Evolutionary conservation across 345 rosid genomes (phyloP).

Genomic region (Lenwebbia sp.): DNA sequence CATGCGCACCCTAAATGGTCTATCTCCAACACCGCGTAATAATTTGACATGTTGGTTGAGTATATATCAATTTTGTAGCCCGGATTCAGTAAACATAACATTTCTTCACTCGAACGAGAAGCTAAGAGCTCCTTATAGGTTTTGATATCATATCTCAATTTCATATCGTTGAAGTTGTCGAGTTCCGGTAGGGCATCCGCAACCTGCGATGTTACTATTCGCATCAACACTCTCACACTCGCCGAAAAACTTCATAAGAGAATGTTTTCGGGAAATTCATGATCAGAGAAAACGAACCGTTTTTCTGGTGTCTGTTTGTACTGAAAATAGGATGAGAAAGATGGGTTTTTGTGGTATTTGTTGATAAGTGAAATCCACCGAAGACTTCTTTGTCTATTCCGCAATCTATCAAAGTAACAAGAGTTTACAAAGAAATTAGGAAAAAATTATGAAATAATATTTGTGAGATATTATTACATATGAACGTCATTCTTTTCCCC

Average conservation of each 20-base stretch:
- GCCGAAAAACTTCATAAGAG: accelerated
- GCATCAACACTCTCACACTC: neutral
- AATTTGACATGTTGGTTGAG: neutral
- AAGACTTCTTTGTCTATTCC: accelerated
- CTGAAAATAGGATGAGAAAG: accelerated
- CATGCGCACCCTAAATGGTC: neutral
- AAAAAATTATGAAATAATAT: neutral
- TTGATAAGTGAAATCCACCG: neutral
- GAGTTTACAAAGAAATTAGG: neutral
- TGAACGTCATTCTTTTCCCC: neutral
- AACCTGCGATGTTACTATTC: neutral
- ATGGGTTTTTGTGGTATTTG: neutral
- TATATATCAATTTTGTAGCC: neutral
- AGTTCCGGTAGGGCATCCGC: accelerated
- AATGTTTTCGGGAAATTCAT: neutral
- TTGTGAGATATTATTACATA: neutral
- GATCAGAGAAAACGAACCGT: neutral
- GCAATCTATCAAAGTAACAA: neutral
- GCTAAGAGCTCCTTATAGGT: neutral
- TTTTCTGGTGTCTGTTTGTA: neutral
- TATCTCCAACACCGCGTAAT: accelerated
- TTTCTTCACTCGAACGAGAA: neutral
- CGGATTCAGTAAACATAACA: neutral
- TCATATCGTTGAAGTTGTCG: accelerated
- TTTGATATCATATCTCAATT: neutral